A percentile compares a stretch with the other conserved stretches of the same genome.
Evolutionary conservation across 495 filamentous ascomycete species (phyloP).

Genomic region (Penicillium verhagenii): DNA sequence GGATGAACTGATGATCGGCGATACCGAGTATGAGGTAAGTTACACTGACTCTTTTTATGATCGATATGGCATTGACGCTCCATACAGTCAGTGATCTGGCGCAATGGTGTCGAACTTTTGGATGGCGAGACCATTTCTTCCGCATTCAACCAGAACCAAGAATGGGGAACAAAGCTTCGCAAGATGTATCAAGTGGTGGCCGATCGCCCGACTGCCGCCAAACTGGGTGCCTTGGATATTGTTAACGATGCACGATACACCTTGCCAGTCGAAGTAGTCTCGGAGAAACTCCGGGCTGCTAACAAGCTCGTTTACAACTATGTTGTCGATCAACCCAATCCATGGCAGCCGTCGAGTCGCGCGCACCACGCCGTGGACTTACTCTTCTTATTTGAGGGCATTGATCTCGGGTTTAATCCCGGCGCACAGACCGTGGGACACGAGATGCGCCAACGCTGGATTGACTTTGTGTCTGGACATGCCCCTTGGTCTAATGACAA

Average conservation of each 20-base stretch:
- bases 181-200: slow-evolving; percentile 37
- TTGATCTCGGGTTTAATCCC: slow-evolving; percentile 34
- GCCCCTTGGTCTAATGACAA: slow-evolving; percentile 29
- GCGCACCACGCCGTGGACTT: slow-evolving; percentile 48
- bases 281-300: slow-evolving; percentile 28
- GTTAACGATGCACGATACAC: slow-evolving; percentile 37
- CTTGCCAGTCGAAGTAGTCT: slow-evolving; percentile 34
- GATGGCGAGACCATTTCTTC: slow-evolving; percentile 29
- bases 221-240: slow-evolving; percentile 37
- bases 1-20: slow-evolving; percentile 42
- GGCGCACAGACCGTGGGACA: slow-evolving; percentile 29
- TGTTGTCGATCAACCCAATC: slow-evolving; percentile 42
- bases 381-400: slow-evolving; percentile 38
- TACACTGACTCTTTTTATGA: not conserved
- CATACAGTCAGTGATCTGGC: slow-evolving; percentile 40
- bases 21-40: slow-evolving; percentile 39
- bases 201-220: slow-evolving; percentile 38
- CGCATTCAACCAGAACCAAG: slow-evolving; percentile 29
- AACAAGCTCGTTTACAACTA: slow-evolving; percentile 39
- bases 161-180: slow-evolving; percentile 33
- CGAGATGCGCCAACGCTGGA: slow-evolving; percentile 38
- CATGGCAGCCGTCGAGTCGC: slow-evolving; percentile 43
- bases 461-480: slow-evolving; percentile 30
- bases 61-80: not conserved
- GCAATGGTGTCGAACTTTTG: slow-evolving; percentile 37